These are phyloP conservation scores for Arthrocladium fulminans DNA, from an alignment of 2,329 filamentous ascomycete genomes.

Conservation along the genomic window DNA sequence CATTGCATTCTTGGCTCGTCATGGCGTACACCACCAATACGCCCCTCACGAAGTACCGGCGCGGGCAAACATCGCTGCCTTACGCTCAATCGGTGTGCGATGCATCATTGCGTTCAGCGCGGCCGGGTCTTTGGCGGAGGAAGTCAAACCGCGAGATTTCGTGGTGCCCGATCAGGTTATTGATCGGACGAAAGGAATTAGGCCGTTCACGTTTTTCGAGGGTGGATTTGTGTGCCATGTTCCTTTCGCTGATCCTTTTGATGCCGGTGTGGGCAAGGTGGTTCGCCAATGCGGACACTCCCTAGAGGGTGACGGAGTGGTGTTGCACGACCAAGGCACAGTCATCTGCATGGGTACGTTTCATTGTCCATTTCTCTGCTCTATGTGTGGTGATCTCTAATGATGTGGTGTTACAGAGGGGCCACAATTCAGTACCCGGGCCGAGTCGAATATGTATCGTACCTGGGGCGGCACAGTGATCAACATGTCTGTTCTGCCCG, in stretches of 20 bases:
- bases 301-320: conserved; percentile 75
- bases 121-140: conserved; percentile 83
- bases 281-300: conserved; percentile 67
- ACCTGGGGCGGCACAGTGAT: conserved; percentile 89
- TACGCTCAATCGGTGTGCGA: conserved; percentile 80
- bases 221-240: conserved; percentile 82
- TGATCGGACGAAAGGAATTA: conserved; percentile 89
- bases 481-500: conserved; percentile 94
- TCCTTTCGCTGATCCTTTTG: conserved; percentile 92
- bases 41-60: conserved; percentile 92
- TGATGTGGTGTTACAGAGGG: conserved; percentile 54
- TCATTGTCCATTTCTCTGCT: conserved; percentile 1
- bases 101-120: conserved; percentile 91
- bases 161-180: conserved; percentile 94
- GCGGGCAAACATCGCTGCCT: conserved; percentile 95
- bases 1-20: conserved; percentile 86
- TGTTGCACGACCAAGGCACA: conserved; percentile 73
- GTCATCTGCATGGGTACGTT: conserved; percentile 80
- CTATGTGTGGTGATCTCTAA: not conserved
- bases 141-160: conserved; percentile 93
- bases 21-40: conserved; percentile 79
- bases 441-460: conserved; percentile 92
- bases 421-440: conserved; percentile 94
- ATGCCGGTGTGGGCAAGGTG: conserved; percentile 64
- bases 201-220: conserved; percentile 88